phyloP scores from a whole-genome alignment of 2,329 filamentous ascomycete species.

The Pestalotiopsis sp. region DNA sequence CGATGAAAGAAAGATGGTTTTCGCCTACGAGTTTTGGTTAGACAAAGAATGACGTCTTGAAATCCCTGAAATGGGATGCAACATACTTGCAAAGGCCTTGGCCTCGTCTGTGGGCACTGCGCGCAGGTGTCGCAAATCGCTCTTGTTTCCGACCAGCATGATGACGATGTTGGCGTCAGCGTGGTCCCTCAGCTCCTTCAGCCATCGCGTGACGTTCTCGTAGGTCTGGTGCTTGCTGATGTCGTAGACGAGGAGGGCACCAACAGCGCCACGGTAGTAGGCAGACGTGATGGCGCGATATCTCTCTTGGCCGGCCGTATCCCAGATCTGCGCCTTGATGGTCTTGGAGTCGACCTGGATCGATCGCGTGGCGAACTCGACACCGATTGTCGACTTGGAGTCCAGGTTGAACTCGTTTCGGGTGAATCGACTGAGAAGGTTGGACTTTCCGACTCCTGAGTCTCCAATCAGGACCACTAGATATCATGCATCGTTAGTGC shows the following conservation, averaged over 20 bases:
- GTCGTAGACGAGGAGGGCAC: conserved; percentile 97
- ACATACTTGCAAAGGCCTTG: conserved; percentile 90
- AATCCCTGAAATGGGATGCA: conserved; percentile 14
- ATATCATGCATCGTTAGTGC: conserved; percentile 31
- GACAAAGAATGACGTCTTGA: conserved; percentile 15
- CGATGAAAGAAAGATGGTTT: conserved; percentile 98
- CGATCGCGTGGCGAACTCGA: conserved; percentile 97
- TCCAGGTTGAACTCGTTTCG: conserved; percentile 99
- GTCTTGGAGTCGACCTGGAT: conserved; percentile 99
- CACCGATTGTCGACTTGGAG: conserved; percentile 99
- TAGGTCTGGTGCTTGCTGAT: conserved; percentile 99
- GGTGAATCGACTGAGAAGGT: conserved; percentile 98
- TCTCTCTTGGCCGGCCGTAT: conserved; percentile 97
- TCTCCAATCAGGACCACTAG: conserved; percentile 98
- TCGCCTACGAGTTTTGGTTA: conserved; percentile 66
- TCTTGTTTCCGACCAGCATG: conserved; percentile 99
- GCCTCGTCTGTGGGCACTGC: conserved; percentile 97
- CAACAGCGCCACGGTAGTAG: conserved; percentile 97
- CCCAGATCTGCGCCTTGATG: conserved; percentile 99
- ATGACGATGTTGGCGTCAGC: conserved; percentile 99
- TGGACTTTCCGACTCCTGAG: conserved; percentile 99
- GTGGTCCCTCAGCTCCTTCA: conserved; percentile 98
- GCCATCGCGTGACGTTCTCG: conserved; percentile 97
- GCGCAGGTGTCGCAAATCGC: conserved; percentile 97
- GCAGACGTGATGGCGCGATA: conserved; percentile 99